Conservation (phyloP, 768 basidiomycete genomes). For the Collybiopsis luxurians region DNA sequence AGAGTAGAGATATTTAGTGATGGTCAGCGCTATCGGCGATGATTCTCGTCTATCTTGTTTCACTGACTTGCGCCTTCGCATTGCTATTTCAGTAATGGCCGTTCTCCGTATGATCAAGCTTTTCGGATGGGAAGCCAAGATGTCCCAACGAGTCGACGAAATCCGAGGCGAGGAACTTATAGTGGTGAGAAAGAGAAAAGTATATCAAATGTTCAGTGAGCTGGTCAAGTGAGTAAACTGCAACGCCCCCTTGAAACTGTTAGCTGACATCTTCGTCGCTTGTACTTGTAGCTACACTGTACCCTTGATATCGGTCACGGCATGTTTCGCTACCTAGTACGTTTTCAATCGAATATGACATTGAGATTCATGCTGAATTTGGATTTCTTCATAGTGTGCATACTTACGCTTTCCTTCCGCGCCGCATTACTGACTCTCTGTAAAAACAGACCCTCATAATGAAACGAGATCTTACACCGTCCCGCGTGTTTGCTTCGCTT, state of each 20-base stretch:
- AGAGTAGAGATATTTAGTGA: conserved; percentile 44
- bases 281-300: conserved; percentile 33
- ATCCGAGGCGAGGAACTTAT: conserved; percentile 46
- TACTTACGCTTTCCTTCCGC: neutral
- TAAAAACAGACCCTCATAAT: conserved; percentile 3
- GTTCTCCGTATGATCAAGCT: conserved; percentile 48
- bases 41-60: conserved; percentile 26
- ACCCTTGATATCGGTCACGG: conserved; percentile 47
- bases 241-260: too few relatives aligned
- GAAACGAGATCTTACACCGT: conserved; percentile 9
- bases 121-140: conserved; percentile 47
- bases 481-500: conserved; percentile 26
- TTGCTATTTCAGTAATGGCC: conserved; percentile 37
- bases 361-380: neutral
- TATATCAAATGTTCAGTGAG: conserved; percentile 34
- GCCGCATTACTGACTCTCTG: neutral
- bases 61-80: neutral
- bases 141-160: conserved; percentile 34
- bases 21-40: conserved; percentile 18
- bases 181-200: conserved; percentile 34
- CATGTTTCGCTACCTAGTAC: conserved; percentile 44
- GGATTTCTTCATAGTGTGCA: neutral
- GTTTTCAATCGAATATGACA: conserved; percentile 10
- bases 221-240: conserved; percentile 27
- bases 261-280: neutral